Evolutionary conservation across 1,139 yeast species (phyloP).

Genomic region (Saccharomyces pastorianus): DNA sequence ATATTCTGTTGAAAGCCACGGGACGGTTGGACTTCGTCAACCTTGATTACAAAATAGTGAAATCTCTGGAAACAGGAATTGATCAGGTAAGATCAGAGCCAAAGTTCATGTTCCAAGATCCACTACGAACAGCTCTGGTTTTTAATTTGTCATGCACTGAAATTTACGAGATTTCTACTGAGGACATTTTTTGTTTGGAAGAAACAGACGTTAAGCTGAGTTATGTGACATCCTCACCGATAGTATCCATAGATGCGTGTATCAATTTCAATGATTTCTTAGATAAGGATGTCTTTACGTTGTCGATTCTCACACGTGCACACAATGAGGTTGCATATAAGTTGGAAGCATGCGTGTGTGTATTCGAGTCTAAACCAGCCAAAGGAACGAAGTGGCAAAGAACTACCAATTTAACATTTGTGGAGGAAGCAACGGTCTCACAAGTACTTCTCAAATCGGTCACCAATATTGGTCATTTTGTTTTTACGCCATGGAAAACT

Average conservation of each 20-base stretch:
- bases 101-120: not conserved
- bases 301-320: not conserved
- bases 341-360: not conserved
- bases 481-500: conserved; percentile 9
- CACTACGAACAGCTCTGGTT: not conserved
- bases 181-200: not conserved
- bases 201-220: not conserved
- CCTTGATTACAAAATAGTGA: not conserved
- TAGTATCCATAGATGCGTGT: not conserved
- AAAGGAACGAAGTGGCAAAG: not conserved
- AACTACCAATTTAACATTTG: not conserved
- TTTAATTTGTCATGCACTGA: not conserved
- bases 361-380: not conserved
- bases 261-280: not conserved
- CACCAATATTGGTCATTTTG: conserved; percentile 14
- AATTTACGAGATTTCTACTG: not conserved
- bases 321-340: not conserved
- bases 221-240: not conserved
- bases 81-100: not conserved
- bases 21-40: not conserved
- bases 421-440: not conserved
- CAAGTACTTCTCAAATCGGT: conserved; percentile 8
- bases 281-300: not conserved
- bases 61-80: not conserved
- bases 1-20: not conserved